Base-by-base conservation (phyloP, 768 basidiomycete species). In the Pisolithus orientalis region DNA sequence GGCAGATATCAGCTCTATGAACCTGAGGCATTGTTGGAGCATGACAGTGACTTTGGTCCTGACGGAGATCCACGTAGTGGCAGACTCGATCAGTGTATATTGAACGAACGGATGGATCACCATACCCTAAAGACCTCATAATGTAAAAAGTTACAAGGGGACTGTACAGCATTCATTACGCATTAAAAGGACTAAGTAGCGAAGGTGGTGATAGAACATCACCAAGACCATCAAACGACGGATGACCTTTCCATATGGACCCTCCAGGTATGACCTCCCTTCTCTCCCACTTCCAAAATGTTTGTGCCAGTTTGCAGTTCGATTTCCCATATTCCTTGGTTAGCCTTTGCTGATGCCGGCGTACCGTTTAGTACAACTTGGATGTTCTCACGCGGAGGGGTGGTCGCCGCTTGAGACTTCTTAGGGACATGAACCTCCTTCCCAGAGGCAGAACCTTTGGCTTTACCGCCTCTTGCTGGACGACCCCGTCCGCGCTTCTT, bases 281-380 rank as follows among this genome's bases (percentile, higher is more conserved):
- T 77, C 70, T 87, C 85, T 32, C 88, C 87, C 25, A 92, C 69
- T 65, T 91, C 90, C 28, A 92, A 64, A 16, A 81, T 68, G 58
- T 80, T 87, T 5, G 72, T 59, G 13, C 90, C 90, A 4, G 71
- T 63, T 1, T 78, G 72, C 16, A 89, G 67, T 16, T 77, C 75
- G 14, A 88, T 69, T 57, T 77, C 75, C 90, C 89, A 91, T 49
- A 76, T 67, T 1, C 78, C 78, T 43, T 70, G 66, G 25, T 75
- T 77, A 37, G 75, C 65, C 44, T 73, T 72, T 50, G 75, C 75
- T 28, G 74, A 70, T 17, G 82, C 67, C 4, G 75, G 49, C 31
- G 72, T 64, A 11, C 84, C 82, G 60, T 90, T 87, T 50, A 87
- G 57, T 64, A 83, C 81, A 44, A 89, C 69, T 52, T 85, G 79